A percentile compares a stretch with the other conserved stretches of the same genome.
These are phyloP conservation scores for Ganoderma boninense DNA, from an alignment of 1,284 basidiomycete genomes.

Conservation along the genomic window DNA sequence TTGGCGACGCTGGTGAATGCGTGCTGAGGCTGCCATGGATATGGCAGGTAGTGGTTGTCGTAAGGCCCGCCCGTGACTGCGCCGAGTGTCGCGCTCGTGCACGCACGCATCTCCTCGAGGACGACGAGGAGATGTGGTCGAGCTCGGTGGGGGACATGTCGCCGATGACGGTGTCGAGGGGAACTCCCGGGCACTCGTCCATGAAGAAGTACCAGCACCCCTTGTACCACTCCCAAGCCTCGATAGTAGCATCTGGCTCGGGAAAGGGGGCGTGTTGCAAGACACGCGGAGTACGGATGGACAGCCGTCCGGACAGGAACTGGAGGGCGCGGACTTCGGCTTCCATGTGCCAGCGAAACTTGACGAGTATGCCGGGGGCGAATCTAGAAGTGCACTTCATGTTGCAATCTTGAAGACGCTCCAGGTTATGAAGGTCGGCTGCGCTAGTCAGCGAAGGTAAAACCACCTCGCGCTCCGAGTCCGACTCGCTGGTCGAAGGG, in stretches of 20 bases:
- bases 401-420: not conserved
- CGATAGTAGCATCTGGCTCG: not conserved
- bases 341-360: not conserved
- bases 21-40: not conserved
- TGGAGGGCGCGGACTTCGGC: not conserved
- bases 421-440: not conserved
- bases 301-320: not conserved
- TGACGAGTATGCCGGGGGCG: not conserved
- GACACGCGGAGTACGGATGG: not conserved
- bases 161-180: not conserved
- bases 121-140: not conserved
- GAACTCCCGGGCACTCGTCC: not conserved
- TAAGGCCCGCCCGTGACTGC: not conserved
- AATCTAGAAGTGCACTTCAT: not conserved
- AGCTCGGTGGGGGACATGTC: not conserved
- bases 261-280: not conserved
- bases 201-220: not conserved
- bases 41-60: not conserved
- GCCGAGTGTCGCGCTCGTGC: not conserved
- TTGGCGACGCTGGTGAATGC: not conserved
- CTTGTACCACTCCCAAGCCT: not conserved
- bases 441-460: not conserved
- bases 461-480: not conserved
- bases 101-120: not conserved
- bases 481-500: too few species aligned